Conservation (phyloP, 2,329 filamentous ascomycete species). For the Chaetomiaceae sp. region DNA sequence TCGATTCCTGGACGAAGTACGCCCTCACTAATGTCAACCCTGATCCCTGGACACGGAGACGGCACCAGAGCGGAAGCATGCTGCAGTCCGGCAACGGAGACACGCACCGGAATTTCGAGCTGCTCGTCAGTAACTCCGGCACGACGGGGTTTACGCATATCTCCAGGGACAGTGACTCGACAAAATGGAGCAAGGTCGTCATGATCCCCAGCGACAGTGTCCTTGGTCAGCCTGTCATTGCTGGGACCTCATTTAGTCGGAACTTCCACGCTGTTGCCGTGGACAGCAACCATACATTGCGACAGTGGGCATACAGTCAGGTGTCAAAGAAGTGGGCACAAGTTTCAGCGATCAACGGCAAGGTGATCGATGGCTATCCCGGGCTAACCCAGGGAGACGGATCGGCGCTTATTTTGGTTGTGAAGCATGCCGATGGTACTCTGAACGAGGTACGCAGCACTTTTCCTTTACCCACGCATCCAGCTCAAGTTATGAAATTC, state of each 20-base stretch:
- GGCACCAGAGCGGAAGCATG: constrained; percentile 20
- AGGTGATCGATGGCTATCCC: constrained; percentile 16
- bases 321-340: constrained; percentile 5
- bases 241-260: constrained; percentile 19
- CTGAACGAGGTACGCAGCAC: constrained; percentile 16
- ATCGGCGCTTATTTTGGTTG: constrained; percentile 14
- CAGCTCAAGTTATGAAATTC: too few relatives aligned
- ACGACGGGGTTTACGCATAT: constrained; percentile 9
- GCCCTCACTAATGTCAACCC: constrained; percentile 19
- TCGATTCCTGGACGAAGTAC: constrained; percentile 21
- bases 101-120: constrained; percentile 19
- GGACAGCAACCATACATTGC: neutral
- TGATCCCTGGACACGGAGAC: constrained; percentile 19
- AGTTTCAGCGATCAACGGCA: constrained; percentile 4
- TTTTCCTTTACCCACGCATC: neutral
- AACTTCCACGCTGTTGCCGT: constrained; percentile 17
- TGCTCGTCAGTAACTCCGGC: constrained; percentile 4
- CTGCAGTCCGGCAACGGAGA: constrained; percentile 19
- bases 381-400: constrained; percentile 17
- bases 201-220: neutral
- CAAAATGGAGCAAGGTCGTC: constrained; percentile 9
- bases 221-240: constrained; percentile 14
- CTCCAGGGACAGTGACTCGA: constrained; percentile 9
- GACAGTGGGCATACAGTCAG: constrained; percentile 17
- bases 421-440: constrained; percentile 18